These are phyloP conservation scores for Cicer chorassanicum DNA, from an alignment of 306 rosid species.

Conservation along the genomic window DNA sequence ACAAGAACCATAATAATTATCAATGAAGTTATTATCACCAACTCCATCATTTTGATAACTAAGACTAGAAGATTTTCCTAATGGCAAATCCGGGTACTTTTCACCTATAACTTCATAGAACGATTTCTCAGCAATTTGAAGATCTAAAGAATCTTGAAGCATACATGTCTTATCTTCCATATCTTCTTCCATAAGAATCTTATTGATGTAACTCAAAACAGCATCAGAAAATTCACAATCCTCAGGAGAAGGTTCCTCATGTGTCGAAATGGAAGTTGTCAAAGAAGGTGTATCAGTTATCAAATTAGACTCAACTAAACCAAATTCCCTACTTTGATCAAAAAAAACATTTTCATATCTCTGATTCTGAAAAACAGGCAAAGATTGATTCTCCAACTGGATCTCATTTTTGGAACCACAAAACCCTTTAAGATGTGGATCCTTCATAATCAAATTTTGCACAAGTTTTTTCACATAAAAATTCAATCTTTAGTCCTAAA, in stretches of 20 bases:
- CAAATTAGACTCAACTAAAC: constrained; percentile 53
- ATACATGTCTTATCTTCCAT: constrained; percentile 84
- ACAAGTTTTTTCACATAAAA: constrained; percentile 24
- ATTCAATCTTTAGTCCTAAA: constrained; percentile 41
- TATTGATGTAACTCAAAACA: constrained; percentile 76
- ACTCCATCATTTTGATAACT: constrained; percentile 49
- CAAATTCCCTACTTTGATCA: constrained; percentile 51
- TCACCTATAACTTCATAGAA: constrained; percentile 89
- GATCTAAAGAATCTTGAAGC: constrained; percentile 92
- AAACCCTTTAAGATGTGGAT: constrained; percentile 52
- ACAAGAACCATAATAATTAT: constrained; percentile 45
- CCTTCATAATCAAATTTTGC: constrained; percentile 55
- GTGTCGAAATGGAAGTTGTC: constrained; percentile 52
- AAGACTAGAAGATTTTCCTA: constrained; percentile 42
- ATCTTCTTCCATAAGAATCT: constrained; percentile 98
- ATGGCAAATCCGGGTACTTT: constrained; percentile 74
- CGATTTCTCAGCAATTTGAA: constrained; percentile 89
- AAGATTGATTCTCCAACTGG: constrained; percentile 54
- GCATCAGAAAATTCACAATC: constrained; percentile 93
- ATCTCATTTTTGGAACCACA: constrained; percentile 54
- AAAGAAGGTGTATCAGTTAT: constrained; percentile 47
- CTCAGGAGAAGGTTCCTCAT: constrained; percentile 74
- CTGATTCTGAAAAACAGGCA: constrained; percentile 53
- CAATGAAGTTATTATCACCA: constrained; percentile 45
- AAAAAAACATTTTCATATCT: constrained; percentile 48